Base-by-base conservation (phyloP, 108 stramenopile species). In the Cyclostephanos invisitatus region DNA sequence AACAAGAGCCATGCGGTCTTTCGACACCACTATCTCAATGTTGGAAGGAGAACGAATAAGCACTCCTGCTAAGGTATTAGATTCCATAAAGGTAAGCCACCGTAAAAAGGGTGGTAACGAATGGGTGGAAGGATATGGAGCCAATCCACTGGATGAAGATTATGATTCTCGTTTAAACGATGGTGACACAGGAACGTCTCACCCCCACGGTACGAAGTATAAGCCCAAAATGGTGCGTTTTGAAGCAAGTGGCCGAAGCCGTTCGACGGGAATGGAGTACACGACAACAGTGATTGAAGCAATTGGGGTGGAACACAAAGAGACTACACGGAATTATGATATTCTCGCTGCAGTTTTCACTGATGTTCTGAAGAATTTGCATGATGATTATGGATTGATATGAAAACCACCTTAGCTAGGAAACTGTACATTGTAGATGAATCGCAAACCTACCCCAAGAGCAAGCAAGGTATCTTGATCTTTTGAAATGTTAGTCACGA, bases 281-380 rank as follows among this genome's bases (percentile, higher is more conserved):
- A 87, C 91, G 3, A 95, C 94, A 18, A 84, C 90, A 17, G 86
- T 95, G 5, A 87, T 95, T 46, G 94, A 95, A 84, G 94, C 94
- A 17, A 76, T 89, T 57, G 89, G 90, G 25, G 89, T 95, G 21
- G 94, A 95, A 53, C 94, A 95, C 67, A 95, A 95, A 62, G 94
- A 95, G 75, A 91, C 94, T 14, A 92, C 94, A 28, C 71, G 90
- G 88, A 95, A 95, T 62, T 92, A 90, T 64, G 94, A 95, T 53
- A 91, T 95, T 44, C 75, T 95, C 4, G 91, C 91, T 11, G 94
- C 91, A 11, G 91, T 87, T 1, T 93, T 95, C 61, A 81, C 90
- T 5, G 94, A 95, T 44, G 83, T 91, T 14, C 57, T 95, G 58
- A 72, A 83, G 64, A 72, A 86, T 55, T 80, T 92, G 81, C 87